A percentile compares a stretch with the other conserved stretches of the same genome.
Conservation (phyloP, 2,329 filamentous ascomycete species). For the Stemphylium lycopersici region DNA sequence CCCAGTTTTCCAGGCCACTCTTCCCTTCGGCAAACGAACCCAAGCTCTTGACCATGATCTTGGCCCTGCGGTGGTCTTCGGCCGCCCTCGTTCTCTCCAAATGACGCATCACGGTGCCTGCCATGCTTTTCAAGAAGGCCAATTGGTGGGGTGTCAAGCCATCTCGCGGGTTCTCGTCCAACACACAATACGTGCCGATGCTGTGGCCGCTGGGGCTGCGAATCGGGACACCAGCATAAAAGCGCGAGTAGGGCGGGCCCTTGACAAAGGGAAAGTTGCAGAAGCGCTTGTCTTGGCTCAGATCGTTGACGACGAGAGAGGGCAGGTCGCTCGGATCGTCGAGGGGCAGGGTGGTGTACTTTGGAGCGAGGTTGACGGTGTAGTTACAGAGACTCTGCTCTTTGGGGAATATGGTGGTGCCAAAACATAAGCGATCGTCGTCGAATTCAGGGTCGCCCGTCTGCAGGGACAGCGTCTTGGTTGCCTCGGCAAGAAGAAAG, state of each 20-base stretch:
- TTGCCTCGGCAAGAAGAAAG: constrained; percentile 47
- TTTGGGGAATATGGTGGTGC: constrained; percentile 42
- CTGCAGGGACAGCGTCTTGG: constrained; percentile 36
- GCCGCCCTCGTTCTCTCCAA: constrained; percentile 62
- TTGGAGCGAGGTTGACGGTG: constrained; percentile 39
- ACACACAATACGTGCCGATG: constrained; percentile 66
- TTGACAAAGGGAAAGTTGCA: constrained; percentile 42
- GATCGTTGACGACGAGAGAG: constrained; percentile 42
- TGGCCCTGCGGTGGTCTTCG: constrained; percentile 60
- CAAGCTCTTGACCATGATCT: constrained; percentile 58
- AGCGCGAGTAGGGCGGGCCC: constrained; percentile 45
- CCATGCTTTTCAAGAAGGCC: constrained; percentile 63
- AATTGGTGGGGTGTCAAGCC: constrained; percentile 57
- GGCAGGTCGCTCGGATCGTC: constrained; percentile 29
- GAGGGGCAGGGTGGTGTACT: constrained; percentile 17
- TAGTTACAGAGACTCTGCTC: constrained; percentile 43
- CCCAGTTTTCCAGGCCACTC: constrained; percentile 43
- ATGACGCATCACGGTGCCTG: constrained; percentile 64
- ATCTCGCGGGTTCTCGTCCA: constrained; percentile 63
- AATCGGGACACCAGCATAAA: constrained; percentile 67
- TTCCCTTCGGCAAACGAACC: constrained; percentile 48
- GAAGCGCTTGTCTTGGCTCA: constrained; percentile 48
- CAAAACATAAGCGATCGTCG: constrained; percentile 43
- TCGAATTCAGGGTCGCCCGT: constrained; percentile 34
- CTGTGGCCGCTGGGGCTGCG: constrained; percentile 62